Evolutionary conservation across 2,329 filamentous ascomycete species (phyloP), one percentile per base, ranked within the genome.

Genomic region (Fusarium pilosicola): DNA sequence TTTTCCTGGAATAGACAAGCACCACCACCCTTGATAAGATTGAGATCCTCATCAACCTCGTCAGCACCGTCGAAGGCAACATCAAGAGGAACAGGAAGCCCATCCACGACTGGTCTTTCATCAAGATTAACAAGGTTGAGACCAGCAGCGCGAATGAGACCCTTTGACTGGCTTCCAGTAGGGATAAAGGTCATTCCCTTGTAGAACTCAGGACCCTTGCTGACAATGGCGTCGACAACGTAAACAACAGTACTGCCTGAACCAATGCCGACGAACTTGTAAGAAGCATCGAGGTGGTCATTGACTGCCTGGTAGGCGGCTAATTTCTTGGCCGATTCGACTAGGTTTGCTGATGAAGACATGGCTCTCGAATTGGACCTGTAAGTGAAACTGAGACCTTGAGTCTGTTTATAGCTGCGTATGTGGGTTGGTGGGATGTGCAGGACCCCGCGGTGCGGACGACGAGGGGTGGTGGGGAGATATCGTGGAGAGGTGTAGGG

Each of bases 1-100:
- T 99, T 99, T 85, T 99, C 96, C 83, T 98, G 96, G 85, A 97
- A 97, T 64, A 98, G 85, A 83, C 96, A 99, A n/a, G 95, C 96
- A 66, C 96, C 96, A 56, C 96, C 96, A 62, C 96, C 96, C 86
- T 98, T 98, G 86, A 99, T 98, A 80, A 96, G 94, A 84, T 98
- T 99, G 68, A 99, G 85, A 59, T 97, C 93, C 52, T 94, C 91
- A 81, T 99, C 96, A 38, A 99, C 95, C 85, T 99, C 96, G 81
- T 99, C 96, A 8, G 96, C 96, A 61, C 96, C 96, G 80, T 99
- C 96, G 81, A 99, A 99, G 56, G 93, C 94, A 24, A 98, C 93
- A 79, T 98, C 96, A 34, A 99, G 88, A 51, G 84, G 82, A n/a
- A 85, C 82, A 39, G 84, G 83, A 65, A 76, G 77, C 73, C 83